Base-by-base conservation (phyloP, 768 basidiomycete genomes). In the Mycena venus region DNA sequence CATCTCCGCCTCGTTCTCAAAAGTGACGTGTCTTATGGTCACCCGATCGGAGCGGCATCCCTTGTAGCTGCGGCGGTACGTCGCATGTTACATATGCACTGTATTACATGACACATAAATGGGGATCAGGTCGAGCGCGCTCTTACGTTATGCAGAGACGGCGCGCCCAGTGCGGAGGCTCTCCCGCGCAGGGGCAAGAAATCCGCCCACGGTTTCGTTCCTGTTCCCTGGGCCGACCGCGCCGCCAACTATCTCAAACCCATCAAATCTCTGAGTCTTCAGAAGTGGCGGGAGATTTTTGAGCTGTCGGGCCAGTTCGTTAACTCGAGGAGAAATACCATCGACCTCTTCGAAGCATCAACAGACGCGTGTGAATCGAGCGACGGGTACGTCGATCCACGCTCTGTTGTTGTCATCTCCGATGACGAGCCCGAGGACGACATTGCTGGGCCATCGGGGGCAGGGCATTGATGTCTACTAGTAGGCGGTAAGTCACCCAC, bases 121-220 rank as follows among this genome's bases (percentile, higher is more conserved):
- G 36, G 36, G 36, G 36, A 38, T 38, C 56, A 72, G 71, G 8
- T 66, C 1, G 71, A 72, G 64, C 63, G 71, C 11, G 71, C 55
- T 0, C 64, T 66, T n/a, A 3, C n/a, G 4, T 12, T 72, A 2
- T 66, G 64, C 15, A 25, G 38, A n/a, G 34, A 25, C 15, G 71
- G 71, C 7, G 2, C 4, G 0, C 42, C 32, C 42, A 38, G n/a
- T 31, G 31, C 25, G 0, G 34, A 56, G n/a, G 47, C 32, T 27
- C 5, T 47, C 4, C n/a, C 34, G 7, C 61, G 70, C 4, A 40
- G 11, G 42, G 70, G 60, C 4, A 71, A 56, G 31, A 49, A 51
- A 6, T 10, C 47, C 0, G 36, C 38, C 2, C n/a, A 12, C 2
- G 62, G 51, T 19, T 71, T 71, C 15, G 36, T 55, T 25, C 25